phyloP scores from a whole-genome alignment of 2,329 filamentous ascomycete genomes.

The Fusarium nisikadoi region DNA sequence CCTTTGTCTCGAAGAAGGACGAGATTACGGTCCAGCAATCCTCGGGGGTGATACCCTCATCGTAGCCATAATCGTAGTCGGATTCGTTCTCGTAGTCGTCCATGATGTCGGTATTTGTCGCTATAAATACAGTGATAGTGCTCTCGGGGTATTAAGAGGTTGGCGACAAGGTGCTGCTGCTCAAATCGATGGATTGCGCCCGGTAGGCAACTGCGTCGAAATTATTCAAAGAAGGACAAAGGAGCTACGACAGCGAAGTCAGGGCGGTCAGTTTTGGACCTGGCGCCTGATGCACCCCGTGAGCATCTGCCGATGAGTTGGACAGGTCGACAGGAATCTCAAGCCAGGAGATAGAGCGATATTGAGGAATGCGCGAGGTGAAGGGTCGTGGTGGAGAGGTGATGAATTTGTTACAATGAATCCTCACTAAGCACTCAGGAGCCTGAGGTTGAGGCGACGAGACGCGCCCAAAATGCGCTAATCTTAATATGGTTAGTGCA shows the following conservation, averaged over 20 bases:
- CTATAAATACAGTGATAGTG: background rate
- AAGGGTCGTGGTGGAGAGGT: conserved; percentile 30
- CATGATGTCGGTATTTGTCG: conserved; percentile 52
- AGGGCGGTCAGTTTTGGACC: conserved; percentile 48
- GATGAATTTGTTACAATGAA: conserved; percentile 44
- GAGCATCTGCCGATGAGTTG: conserved; percentile 46
- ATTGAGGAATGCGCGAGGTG: conserved; percentile 35
- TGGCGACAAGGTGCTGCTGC: conserved; percentile 10
- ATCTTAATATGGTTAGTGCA: background rate
- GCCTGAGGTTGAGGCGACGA: conserved; percentile 39
- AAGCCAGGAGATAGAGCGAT: conserved; percentile 23
- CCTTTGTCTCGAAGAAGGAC: conserved; percentile 95
- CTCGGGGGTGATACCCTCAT: conserved; percentile 85
- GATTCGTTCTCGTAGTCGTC: conserved; percentile 67
- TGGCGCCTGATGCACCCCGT: conserved; percentile 48
- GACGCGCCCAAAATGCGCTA: conserved; percentile 37
- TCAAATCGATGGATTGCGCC: conserved; percentile 15
- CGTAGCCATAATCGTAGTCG: conserved; percentile 77
- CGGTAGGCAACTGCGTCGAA: conserved; percentile 18
- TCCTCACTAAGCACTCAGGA: conserved; percentile 40
- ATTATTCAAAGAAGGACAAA: conserved; percentile 33
- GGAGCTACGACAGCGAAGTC: conserved; percentile 40
- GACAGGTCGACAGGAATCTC: conserved; percentile 32
- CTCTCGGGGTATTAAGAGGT: background rate
- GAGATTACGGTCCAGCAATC: conserved; percentile 99